A percentile compares a stretch with the other conserved stretches of the same genome.
Evolutionary conservation across 805 yeast species (phyloP).

Genomic region (Phaffomyces antillensis): DNA sequence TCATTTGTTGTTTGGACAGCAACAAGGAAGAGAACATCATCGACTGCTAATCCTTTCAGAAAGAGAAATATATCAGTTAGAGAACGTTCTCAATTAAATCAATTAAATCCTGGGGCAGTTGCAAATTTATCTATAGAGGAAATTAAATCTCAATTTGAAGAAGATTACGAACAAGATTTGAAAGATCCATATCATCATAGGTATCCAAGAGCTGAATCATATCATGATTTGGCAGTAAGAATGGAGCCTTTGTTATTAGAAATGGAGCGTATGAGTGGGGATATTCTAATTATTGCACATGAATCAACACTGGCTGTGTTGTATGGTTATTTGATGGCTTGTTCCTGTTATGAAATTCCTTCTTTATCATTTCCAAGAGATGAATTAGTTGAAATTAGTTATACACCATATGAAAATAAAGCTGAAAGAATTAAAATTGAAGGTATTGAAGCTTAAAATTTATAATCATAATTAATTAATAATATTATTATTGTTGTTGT

Average conservation of each 20-base stretch:
- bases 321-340: slow-evolving; percentile 93
- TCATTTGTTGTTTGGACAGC: slow-evolving; percentile 93
- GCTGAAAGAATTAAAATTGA: slow-evolving; percentile 46
- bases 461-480: background rate
- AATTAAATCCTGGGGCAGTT: slow-evolving; percentile 82
- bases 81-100: slow-evolving; percentile 79
- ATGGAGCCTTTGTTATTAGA: slow-evolving; percentile 90
- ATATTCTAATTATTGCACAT: slow-evolving; percentile 85
- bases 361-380: slow-evolving; percentile 66
- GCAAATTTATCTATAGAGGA: slow-evolving; percentile 62
- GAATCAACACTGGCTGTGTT: slow-evolving; percentile 84
- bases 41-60: slow-evolving; percentile 66
- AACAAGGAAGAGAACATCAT: slow-evolving; percentile 74
- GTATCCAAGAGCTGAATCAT: slow-evolving; percentile 87
- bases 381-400: slow-evolving; percentile 80
- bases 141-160: slow-evolving; percentile 53
- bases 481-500: too few relatives aligned
- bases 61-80: slow-evolving; percentile 56
- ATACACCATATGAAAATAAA: slow-evolving; percentile 75
- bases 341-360: slow-evolving; percentile 83
- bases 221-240: slow-evolving; percentile 92
- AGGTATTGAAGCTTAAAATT: background rate
- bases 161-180: slow-evolving; percentile 56
- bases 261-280: slow-evolving; percentile 87
- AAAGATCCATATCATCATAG: slow-evolving; percentile 90